Evolutionary conservation across 352 stramenopile genomes (phyloP).

Genomic region (Globisporangium rhizosaccharum): DNA sequence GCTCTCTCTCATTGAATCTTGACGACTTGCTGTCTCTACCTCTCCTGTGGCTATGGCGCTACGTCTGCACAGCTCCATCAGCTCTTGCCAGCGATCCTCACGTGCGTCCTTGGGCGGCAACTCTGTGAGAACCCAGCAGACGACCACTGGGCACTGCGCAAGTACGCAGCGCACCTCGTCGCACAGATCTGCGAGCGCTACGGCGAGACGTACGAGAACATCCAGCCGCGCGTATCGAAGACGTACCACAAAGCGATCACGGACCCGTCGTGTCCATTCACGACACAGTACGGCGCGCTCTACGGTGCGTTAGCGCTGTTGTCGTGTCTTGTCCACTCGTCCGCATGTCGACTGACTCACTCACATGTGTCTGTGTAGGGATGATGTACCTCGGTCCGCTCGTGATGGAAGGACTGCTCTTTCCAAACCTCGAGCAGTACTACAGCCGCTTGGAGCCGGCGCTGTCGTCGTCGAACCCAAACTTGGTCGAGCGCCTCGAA

Average conservation of each 20-base stretch:
- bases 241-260: conserved; percentile 87
- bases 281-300: conserved; percentile 91
- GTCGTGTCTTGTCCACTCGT: neutral
- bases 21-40: neutral
- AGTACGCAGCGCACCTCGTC: conserved; percentile 74
- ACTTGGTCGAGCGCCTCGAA: conserved; percentile 76
- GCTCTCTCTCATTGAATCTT: no score
- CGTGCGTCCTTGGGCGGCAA: conserved; percentile 88
- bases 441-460: conserved; percentile 81
- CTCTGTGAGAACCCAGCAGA: conserved; percentile 81
- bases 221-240: conserved; percentile 90
- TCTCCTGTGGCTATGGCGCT: neutral
- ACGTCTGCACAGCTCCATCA: conserved; percentile 80
- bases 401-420: conserved; percentile 90
- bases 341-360: neutral
- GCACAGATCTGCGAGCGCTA: conserved; percentile 82
- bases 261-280: conserved; percentile 67
- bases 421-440: conserved; percentile 85
- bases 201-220: conserved; percentile 89
- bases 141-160: conserved; percentile 90
- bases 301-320: conserved; percentile 43
- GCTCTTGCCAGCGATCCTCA: conserved; percentile 91
- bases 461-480: conserved; percentile 67
- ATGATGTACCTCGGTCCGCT: conserved; percentile 90
- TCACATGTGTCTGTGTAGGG: conserved; percentile 18